phyloP scores from a whole-genome alignment of 1,139 yeast species.

The Nakaseomyces bracarensis region DNA sequence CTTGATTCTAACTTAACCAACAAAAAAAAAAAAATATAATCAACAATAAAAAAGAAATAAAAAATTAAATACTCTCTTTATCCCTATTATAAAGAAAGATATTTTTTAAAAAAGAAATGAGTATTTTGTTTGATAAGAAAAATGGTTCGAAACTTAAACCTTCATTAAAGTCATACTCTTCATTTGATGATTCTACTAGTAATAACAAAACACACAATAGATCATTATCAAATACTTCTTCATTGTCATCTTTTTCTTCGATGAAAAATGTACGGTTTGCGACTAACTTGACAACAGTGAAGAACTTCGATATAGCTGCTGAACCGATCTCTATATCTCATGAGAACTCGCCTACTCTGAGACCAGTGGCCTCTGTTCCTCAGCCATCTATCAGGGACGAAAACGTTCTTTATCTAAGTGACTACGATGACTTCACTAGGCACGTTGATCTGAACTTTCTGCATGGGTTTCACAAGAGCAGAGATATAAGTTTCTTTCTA shows the following conservation, averaged over 20 bases:
- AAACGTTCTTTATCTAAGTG: background rate
- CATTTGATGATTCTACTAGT: background rate
- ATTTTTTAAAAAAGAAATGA: background rate
- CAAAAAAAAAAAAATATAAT: too few species aligned
- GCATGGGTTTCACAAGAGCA: background rate
- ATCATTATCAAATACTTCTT: background rate
- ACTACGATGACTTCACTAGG: conserved; percentile 4
- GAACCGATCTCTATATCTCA: conserved; percentile 28
- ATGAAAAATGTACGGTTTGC: conserved; percentile 25
- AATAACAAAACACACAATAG: background rate
- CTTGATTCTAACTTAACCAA: too few species aligned
- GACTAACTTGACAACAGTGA: conserved; percentile 28
- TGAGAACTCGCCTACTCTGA: conserved; percentile 4
- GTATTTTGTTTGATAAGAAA: background rate
- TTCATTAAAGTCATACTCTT: conserved; percentile 6
- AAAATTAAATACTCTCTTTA: too few species aligned
- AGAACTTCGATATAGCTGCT: conserved; percentile 24
- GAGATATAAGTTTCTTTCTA: conserved; percentile 4
- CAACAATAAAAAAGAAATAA: too few species aligned
- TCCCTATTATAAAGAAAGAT: background rate
- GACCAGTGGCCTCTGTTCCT: background rate
- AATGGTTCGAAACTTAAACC: conserved; percentile 4
- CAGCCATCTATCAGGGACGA: background rate
- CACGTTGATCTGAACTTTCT: conserved; percentile 2
- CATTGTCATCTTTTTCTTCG: background rate